Percentiles rank a stretch among this genome's conserved stretches.
These are phyloP conservation scores for Ophiostoma sp. DNA, from an alignment of 2,329 filamentous ascomycete species.

Conservation along the genomic window DNA sequence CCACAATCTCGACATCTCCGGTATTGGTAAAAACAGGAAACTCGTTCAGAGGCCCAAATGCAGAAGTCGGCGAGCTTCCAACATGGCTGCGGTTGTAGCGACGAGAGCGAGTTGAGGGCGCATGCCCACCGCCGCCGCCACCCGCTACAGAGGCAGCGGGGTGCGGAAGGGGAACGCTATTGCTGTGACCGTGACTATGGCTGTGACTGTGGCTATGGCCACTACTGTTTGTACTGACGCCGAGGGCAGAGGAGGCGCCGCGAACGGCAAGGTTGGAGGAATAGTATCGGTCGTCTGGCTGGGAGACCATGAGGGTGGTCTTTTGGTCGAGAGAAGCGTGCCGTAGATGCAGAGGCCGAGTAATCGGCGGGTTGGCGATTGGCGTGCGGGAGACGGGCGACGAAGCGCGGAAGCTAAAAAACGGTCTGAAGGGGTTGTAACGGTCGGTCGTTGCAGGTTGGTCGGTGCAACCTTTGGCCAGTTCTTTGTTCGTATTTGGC, in stretches of 20 bases:
- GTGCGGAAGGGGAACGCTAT: slow-evolving; percentile 27
- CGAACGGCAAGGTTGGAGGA: slow-evolving; percentile 34
- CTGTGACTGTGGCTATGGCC: slow-evolving; percentile 17
- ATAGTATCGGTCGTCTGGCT: slow-evolving; percentile 31
- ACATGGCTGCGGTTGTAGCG: slow-evolving; percentile 75
- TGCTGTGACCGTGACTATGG: slow-evolving; percentile 22
- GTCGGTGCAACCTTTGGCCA: background rate
- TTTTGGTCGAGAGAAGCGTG: slow-evolving; percentile 11
- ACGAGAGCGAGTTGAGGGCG: slow-evolving; percentile 27
- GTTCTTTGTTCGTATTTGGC: background rate
- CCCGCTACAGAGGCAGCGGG: slow-evolving; percentile 21
- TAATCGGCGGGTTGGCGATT: background rate
- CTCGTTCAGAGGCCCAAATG: slow-evolving; percentile 71
- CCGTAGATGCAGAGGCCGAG: background rate
- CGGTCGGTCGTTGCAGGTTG: background rate
- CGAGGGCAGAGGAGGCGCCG: slow-evolving; percentile 34
- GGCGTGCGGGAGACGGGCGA: background rate
- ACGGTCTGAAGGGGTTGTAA: background rate
- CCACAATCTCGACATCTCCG: slow-evolving; percentile 86
- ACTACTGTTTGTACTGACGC: slow-evolving; percentile 19
- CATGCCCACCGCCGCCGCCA: slow-evolving; percentile 6
- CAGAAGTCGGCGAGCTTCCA: slow-evolving; percentile 48
- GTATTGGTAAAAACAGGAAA: slow-evolving; percentile 87
- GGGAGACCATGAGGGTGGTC: slow-evolving; percentile 34
- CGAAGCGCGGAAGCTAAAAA: background rate